Percentiles rank a stretch among this genome's conserved stretches.
These are phyloP conservation scores for Globisporangium recalcitrans DNA, from an alignment of 352 stramenopile genomes.

Conservation along the genomic window DNA sequence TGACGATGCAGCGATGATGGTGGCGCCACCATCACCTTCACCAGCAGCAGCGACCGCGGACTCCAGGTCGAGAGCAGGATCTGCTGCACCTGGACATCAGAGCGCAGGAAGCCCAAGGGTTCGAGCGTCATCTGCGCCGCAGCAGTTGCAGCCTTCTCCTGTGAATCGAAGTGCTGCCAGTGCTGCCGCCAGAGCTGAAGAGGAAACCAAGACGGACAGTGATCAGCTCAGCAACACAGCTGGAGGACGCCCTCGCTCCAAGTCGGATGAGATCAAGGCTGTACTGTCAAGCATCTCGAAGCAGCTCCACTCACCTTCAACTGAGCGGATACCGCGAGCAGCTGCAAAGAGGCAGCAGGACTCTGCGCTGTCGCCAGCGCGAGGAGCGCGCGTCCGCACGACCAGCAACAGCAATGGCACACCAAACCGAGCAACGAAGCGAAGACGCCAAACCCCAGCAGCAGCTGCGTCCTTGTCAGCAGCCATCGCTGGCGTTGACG, in stretches of 20 bases:
- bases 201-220: neutral
- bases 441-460: slow-evolving; percentile 27
- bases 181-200: neutral
- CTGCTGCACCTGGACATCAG: neutral
- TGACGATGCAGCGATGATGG: neutral
- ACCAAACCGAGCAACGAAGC: slow-evolving; percentile 3
- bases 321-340: neutral
- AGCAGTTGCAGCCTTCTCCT: slow-evolving; percentile 1
- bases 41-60: neutral
- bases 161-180: neutral
- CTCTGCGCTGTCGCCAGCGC: slow-evolving; percentile 1
- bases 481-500: slow-evolving; percentile 14
- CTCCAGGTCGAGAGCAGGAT: neutral
- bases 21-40: neutral
- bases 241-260: slow-evolving; percentile 9
- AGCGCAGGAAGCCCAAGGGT: neutral
- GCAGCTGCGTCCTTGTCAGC: slow-evolving; percentile 19
- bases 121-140: neutral
- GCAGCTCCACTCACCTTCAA: slow-evolving; percentile 5
- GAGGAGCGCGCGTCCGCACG: slow-evolving; percentile 3
- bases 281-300: slow-evolving; percentile 13
- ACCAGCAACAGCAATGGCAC: slow-evolving; percentile 4
- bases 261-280: slow-evolving; percentile 16
- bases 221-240: neutral
- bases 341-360: neutral